A percentile compares a stretch with the other conserved stretches of the same genome.
These are phyloP conservation scores for Polygonum maritimum DNA, from an alignment of 148 eudicot species.

Conservation along the genomic window DNA sequence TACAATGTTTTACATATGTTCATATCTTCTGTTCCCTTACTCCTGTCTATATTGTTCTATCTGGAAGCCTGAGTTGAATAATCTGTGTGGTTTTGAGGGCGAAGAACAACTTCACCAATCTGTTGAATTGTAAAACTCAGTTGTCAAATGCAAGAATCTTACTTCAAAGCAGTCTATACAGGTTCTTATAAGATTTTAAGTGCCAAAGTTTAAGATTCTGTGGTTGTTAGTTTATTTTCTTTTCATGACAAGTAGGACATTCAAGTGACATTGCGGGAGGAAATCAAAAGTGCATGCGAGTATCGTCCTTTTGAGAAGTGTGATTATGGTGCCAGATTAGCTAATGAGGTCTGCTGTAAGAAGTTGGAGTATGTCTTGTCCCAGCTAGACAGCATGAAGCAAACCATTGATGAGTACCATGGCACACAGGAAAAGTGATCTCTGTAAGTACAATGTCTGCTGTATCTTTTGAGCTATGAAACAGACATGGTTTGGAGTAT, in stretches of 20 bases:
- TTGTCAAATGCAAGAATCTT: neutral
- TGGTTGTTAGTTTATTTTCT: conserved; percentile 8
- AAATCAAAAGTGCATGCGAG: conserved; percentile 91
- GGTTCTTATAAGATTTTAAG: neutral
- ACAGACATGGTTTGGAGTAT: neutral
- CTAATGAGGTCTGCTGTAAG: conserved; percentile 82
- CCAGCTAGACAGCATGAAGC: conserved; percentile 64
- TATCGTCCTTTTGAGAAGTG: conserved; percentile 97
- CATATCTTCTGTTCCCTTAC: neutral
- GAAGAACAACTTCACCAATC: neutral
- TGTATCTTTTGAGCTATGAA: neutral
- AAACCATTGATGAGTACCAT: conserved; percentile 49
- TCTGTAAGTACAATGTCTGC: neutral
- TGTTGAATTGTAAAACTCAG: neutral
- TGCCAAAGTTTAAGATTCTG: neutral
- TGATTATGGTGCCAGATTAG: conserved; percentile 82
- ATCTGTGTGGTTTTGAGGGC: neutral
- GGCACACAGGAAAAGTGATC: conserved; percentile 13
- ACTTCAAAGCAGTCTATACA: neutral
- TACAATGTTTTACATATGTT: neutral
- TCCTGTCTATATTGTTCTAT: neutral
- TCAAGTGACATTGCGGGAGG: conserved; percentile 78
- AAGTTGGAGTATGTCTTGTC: conserved; percentile 54
- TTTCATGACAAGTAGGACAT: conserved; percentile 44
- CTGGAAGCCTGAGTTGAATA: neutral